A percentile compares a stretch with the other conserved stretches of the same genome.
Evolutionary conservation across 371 early-diverging fungal genomes (phyloP).

Genomic region (Apophysomyces elegans): DNA sequence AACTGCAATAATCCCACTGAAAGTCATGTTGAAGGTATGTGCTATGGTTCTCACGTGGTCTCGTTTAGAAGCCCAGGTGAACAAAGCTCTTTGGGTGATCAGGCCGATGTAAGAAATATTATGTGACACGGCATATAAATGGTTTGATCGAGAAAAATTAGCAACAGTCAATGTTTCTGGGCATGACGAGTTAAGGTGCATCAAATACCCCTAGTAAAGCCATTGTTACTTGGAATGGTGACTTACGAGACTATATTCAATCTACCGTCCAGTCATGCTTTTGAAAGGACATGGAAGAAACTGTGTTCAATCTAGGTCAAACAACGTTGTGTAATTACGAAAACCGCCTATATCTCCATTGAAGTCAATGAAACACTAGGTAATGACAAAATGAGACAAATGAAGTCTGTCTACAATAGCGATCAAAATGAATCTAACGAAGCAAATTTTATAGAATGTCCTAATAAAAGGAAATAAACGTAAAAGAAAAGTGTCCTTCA

Average conservation of each 20-base stretch:
- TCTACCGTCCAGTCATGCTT: background rate
- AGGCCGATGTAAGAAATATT: slow-evolving; percentile 13
- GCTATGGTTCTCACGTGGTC: slow-evolving; percentile 13
- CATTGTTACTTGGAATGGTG: background rate
- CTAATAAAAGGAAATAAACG: background rate
- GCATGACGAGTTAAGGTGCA: slow-evolving; percentile 18
- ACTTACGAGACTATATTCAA: background rate
- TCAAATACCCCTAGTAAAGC: slow-evolving; percentile 16
- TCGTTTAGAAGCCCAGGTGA: slow-evolving; percentile 21
- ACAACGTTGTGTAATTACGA: background rate
- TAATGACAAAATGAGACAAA: background rate
- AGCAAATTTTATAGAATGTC: background rate
- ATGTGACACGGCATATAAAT: background rate
- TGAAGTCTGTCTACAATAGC: background rate
- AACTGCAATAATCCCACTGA: slow-evolving; percentile 17
- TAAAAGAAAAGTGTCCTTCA: too few species aligned
- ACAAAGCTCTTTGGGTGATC: slow-evolving; percentile 16
- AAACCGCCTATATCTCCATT: background rate
- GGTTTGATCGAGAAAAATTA: slow-evolving; percentile 12
- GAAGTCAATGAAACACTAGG: background rate
- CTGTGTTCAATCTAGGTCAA: background rate
- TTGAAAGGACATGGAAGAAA: background rate
- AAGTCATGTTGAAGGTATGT: slow-evolving; percentile 7
- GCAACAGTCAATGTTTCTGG: slow-evolving; percentile 6
- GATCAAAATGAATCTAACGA: background rate